A percentile compares a stretch with the other conserved stretches of the same genome.
These are phyloP conservation scores for Buxus sempervirens DNA, from an alignment of 164 flowering plant genomes.

Conservation along the genomic window DNA sequence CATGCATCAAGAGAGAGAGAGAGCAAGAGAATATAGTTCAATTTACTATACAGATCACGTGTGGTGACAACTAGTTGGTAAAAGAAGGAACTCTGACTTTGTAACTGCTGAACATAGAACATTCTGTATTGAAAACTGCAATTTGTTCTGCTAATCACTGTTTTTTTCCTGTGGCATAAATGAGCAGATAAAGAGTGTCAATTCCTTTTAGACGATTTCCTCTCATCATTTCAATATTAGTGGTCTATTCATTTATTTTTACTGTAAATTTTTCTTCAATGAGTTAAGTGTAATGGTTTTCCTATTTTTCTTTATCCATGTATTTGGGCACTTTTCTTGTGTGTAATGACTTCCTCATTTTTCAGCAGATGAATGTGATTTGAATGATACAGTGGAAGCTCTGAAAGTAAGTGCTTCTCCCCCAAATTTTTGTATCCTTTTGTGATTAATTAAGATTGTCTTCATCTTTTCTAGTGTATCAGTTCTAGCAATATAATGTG, in stretches of 20 bases:
- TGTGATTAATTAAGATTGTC: neutral
- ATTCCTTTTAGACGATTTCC: neutral
- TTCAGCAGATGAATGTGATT: constrained; percentile 28
- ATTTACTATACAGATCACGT: neutral
- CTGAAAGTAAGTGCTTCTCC: constrained; percentile 27
- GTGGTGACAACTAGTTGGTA: neutral
- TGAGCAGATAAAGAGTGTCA: neutral
- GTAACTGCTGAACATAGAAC: neutral
- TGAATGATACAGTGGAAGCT: constrained; percentile 10
- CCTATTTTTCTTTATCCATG: neutral
- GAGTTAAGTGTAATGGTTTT: neutral
- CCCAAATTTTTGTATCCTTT: constrained; percentile 1
- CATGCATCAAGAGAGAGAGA: neutral
- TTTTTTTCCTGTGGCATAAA: neutral
- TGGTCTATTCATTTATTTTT: neutral
- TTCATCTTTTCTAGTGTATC: constrained; percentile 4
- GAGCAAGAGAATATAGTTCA: neutral
- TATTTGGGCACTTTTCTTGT: neutral
- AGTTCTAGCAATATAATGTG: neutral
- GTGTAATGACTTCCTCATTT: constrained; percentile 3
- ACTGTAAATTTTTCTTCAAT: neutral
- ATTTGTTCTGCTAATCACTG: neutral
- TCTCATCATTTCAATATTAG: neutral
- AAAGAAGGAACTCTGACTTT: neutral
- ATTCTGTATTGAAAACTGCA: neutral